A percentile compares a stretch with the other conserved stretches of the same genome.
Evolutionary conservation across 495 filamentous ascomycete genomes (phyloP).

Genomic region (Talaromyces ruber): DNA sequence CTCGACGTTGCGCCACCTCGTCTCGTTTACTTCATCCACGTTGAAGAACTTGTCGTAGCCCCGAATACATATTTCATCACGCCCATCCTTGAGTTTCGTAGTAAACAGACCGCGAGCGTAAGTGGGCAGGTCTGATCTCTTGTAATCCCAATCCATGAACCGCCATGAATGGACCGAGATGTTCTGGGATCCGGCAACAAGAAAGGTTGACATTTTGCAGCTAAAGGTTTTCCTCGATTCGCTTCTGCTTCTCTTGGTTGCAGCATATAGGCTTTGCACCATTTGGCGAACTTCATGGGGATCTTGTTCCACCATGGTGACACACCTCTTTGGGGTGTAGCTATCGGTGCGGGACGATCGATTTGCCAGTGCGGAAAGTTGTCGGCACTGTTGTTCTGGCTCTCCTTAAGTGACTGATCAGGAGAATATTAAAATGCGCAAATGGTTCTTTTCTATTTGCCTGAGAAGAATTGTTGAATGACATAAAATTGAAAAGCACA

Average conservation of each 20-base stretch:
- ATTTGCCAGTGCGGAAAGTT: neutral
- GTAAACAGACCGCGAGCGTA: slow-evolving; percentile 94
- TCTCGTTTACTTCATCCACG: slow-evolving; percentile 64
- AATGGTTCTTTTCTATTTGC: neutral
- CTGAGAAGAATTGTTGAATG: neutral
- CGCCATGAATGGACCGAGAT: slow-evolving; percentile 82
- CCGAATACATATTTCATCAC: slow-evolving; percentile 68
- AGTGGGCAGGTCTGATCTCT: slow-evolving; percentile 70
- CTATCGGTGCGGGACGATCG: neutral
- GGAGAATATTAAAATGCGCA: neutral
- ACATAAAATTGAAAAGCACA: neutral
- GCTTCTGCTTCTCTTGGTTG: slow-evolving; percentile 25
- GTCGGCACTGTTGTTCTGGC: neutral
- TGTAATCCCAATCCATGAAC: slow-evolving; percentile 92
- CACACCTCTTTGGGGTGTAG: slow-evolving; percentile 4
- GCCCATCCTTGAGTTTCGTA: slow-evolving; percentile 48
- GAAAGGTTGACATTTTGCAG: slow-evolving; percentile 68
- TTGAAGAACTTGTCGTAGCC: slow-evolving; percentile 99
- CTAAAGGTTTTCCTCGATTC: slow-evolving; percentile 43
- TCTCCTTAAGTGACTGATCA: neutral
- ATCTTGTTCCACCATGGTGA: slow-evolving; percentile 48
- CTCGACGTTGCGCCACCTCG: slow-evolving; percentile 74
- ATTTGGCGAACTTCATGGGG: slow-evolving; percentile 51
- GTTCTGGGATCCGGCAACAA: slow-evolving; percentile 47
- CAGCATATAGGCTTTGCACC: slow-evolving; percentile 45